These are phyloP conservation scores for Spathaspora arborariae DNA, from an alignment of 805 yeast species.

Conservation along the genomic window DNA sequence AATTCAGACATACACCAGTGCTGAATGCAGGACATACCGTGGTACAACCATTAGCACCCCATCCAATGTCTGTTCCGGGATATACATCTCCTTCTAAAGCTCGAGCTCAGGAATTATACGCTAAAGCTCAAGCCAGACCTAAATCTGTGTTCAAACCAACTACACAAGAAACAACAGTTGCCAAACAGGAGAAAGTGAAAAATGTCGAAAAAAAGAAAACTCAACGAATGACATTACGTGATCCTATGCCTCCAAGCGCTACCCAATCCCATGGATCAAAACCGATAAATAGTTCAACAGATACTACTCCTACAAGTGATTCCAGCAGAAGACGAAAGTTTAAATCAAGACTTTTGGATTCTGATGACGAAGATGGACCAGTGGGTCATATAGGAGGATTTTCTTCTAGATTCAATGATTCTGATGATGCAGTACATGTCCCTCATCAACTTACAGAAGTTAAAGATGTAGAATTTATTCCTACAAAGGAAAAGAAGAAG, in stretches of 20 bases:
- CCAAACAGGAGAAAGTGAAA: neutral
- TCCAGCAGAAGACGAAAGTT: constrained; percentile 18
- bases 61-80: constrained; percentile 36
- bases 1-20: neutral
- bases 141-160: constrained; percentile 22
- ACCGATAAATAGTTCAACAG: neutral
- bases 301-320: neutral
- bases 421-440: constrained; percentile 41
- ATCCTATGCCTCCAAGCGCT: neutral
- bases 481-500: constrained; percentile 31
- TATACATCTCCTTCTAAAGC: constrained; percentile 37
- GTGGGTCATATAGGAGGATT: constrained; percentile 14
- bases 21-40: constrained; percentile 8
- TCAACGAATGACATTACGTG: constrained; percentile 6
- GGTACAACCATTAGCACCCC: constrained; percentile 34
- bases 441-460: neutral
- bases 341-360: constrained; percentile 58
- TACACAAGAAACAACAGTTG: constrained; percentile 2
- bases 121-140: constrained; percentile 46
- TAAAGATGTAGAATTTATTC: neutral
- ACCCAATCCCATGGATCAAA: neutral
- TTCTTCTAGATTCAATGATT: constrained; percentile 59
- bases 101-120: constrained; percentile 52
- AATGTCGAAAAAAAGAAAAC: neutral
- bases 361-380: constrained; percentile 49